Evolutionary conservation across 2,329 filamentous ascomycete species (phyloP).

Genomic region (Calonectria hongkongensis): DNA sequence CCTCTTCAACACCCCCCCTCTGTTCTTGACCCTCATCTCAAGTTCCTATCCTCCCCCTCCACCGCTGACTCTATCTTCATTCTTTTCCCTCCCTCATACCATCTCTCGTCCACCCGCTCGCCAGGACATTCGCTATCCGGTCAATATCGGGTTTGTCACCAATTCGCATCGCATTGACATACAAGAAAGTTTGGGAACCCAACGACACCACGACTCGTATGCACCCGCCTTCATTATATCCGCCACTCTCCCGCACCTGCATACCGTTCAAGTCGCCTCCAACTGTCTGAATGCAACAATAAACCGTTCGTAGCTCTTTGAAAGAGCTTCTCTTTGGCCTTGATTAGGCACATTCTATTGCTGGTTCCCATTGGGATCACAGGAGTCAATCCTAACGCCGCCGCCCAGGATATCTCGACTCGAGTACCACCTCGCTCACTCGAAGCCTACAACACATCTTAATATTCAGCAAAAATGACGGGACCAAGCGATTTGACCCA

Average conservation of each 20-base stretch:
- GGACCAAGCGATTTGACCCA: conserved; percentile 84
- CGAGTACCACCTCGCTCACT: conserved; percentile 38
- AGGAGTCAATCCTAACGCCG: conserved; percentile 48
- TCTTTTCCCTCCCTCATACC: conserved; percentile 39
- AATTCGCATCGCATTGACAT: conserved; percentile 30
- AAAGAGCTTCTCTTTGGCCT: conserved; percentile 57
- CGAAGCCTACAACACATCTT: conserved; percentile 46
- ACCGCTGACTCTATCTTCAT: conserved; percentile 38
- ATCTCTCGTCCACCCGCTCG: conserved; percentile 20
- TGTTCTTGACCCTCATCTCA: conserved; percentile 41
- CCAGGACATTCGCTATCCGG: conserved; percentile 18
- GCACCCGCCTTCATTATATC: conserved; percentile 41
- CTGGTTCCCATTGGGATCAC: conserved; percentile 42
- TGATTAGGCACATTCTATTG: conserved; percentile 52
- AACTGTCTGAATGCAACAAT: conserved; percentile 61
- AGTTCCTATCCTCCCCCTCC: conserved; percentile 37
- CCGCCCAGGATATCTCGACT: conserved; percentile 46
- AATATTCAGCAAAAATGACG: conserved; percentile 76
- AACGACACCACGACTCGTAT: conserved; percentile 29
- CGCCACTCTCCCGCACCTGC: conserved; percentile 41
- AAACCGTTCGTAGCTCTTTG: conserved; percentile 59
- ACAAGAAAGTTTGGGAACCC: conserved; percentile 35
- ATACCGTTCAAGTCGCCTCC: conserved; percentile 40
- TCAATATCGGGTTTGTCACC: conserved; percentile 27
- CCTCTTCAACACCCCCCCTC: conserved; percentile 50